Percentiles rank a stretch among this genome's conserved stretches.
phyloP scores from a whole-genome alignment of 352 stramenopile genomes.

The Elongisporangium prolatum region DNA sequence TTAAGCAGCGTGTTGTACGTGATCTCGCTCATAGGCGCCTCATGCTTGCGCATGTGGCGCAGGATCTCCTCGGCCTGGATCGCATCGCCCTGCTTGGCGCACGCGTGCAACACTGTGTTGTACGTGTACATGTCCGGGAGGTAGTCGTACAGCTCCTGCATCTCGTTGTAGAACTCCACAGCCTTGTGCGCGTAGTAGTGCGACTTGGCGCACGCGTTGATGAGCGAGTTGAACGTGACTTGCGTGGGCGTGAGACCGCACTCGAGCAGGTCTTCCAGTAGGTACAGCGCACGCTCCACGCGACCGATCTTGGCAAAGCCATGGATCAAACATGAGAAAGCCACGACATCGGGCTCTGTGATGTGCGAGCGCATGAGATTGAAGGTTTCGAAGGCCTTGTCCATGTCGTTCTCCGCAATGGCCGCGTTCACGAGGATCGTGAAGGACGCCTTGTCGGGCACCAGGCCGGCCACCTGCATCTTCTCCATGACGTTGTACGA shows the following conservation, averaged over 20 bases:
- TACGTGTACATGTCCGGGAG: slow-evolving; percentile 72
- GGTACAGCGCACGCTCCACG: slow-evolving; percentile 68
- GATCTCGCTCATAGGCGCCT: slow-evolving; percentile 58
- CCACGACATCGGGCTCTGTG: slow-evolving; percentile 59
- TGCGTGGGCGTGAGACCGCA: slow-evolving; percentile 57
- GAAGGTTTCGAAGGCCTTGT: slow-evolving; percentile 84
- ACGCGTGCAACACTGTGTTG: slow-evolving; percentile 72
- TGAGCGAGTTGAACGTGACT: slow-evolving; percentile 77
- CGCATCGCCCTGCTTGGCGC: slow-evolving; percentile 71
- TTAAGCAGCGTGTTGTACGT: slow-evolving; percentile 77
- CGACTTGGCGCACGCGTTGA: slow-evolving; percentile 79
- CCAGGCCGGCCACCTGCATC: slow-evolving; percentile 72
- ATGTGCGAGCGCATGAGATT: slow-evolving; percentile 78
- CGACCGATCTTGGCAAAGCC: slow-evolving; percentile 69
- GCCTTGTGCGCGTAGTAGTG: slow-evolving; percentile 84
- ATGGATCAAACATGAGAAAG: slow-evolving; percentile 71
- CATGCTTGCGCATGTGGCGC: slow-evolving; percentile 61
- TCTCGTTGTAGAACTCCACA: slow-evolving; percentile 82
- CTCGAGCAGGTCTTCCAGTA: slow-evolving; percentile 75
- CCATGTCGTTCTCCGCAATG: slow-evolving; percentile 64
- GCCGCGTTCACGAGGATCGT: slow-evolving; percentile 78
- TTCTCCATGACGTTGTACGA: slow-evolving; percentile 85
- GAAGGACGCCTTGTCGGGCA: slow-evolving; percentile 62
- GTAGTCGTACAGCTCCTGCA: slow-evolving; percentile 86
- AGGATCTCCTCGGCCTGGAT: slow-evolving; percentile 73